Percentiles rank a stretch among this genome's conserved stretches.
These are phyloP conservation scores for Epicoccum nigrum DNA, from an alignment of 2,329 filamentous ascomycete species.

Conservation along the genomic window DNA sequence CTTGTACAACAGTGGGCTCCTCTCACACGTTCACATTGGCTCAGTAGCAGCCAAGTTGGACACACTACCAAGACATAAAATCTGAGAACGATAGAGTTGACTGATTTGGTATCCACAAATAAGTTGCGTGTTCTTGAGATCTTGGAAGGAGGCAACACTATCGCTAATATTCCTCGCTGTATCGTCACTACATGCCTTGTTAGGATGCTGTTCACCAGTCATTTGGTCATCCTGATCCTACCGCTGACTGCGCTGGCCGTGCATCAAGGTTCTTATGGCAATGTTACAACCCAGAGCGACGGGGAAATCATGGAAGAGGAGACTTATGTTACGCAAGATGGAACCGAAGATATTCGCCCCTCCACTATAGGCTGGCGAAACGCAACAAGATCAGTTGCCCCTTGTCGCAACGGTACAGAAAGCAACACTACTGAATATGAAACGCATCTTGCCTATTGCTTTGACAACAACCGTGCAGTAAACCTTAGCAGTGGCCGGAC, in stretches of 20 bases:
- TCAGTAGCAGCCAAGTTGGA: neutral
- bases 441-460: neutral
- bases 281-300: too few relatives aligned
- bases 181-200: too few relatives aligned
- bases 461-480: neutral
- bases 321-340: too few relatives aligned
- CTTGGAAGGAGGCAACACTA: too few relatives aligned
- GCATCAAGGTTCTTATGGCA: too few relatives aligned
- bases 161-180: too few relatives aligned
- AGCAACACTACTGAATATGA: neutral
- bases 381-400: neutral
- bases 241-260: too few relatives aligned
- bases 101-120: too few relatives aligned
- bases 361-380: neutral
- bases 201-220: too few relatives aligned
- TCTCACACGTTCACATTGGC: neutral
- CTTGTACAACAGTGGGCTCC: neutral
- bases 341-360: neutral
- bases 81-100: neutral
- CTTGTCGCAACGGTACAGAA: neutral
- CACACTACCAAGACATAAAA: neutral
- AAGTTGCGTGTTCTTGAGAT: too few relatives aligned
- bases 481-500: neutral
- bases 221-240: too few relatives aligned
- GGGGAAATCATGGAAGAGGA: too few relatives aligned